A percentile compares a stretch with the other conserved stretches of the same genome.
Evolutionary conservation across 495 filamentous ascomycete genomes (phyloP).

Genomic region (Daldinia caldariorum): DNA sequence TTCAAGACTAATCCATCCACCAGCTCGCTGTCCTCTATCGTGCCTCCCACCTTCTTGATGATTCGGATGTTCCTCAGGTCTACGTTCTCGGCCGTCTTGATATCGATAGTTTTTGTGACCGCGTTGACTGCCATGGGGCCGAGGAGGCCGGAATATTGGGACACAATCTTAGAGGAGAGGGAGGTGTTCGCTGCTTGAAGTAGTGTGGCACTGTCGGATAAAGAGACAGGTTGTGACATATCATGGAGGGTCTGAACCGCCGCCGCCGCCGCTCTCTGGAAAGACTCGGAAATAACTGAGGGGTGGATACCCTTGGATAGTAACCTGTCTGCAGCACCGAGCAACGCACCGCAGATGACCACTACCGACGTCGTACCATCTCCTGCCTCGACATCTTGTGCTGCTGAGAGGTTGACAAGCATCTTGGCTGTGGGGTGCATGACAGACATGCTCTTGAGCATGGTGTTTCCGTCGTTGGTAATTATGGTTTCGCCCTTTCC

Average conservation of each 20-base stretch:
- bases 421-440: conserved; percentile 99
- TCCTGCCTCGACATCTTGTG: conserved; percentile 97
- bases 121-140: conserved; percentile 97
- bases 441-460: conserved; percentile 97
- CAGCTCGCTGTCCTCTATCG: conserved; percentile 98
- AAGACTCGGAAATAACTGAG: conserved; percentile 95
- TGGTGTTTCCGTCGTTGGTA: conserved; percentile 98
- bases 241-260: conserved; percentile 90
- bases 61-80: conserved; percentile 96
- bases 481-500: conserved; percentile 97
- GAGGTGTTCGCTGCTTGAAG: conserved; percentile 97
- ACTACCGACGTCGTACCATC: conserved; percentile 99
- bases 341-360: conserved; percentile 92
- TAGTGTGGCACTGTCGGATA: conserved; percentile 86
- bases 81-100: conserved; percentile 94
- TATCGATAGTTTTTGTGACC: conserved; percentile 92
- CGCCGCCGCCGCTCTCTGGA: conserved; percentile 90
- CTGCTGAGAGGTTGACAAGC: conserved; percentile 95
- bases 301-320: conserved; percentile 94
- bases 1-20: conserved; percentile 93
- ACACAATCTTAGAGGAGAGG: conserved; percentile 97
- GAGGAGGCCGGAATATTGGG: conserved; percentile 90
- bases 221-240: conserved; percentile 93
- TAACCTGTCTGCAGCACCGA: conserved; percentile 92
- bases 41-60: conserved; percentile 97